These are phyloP conservation scores for Pluteus cervinus DNA, from an alignment of 768 basidiomycete species.

Conservation along the genomic window DNA sequence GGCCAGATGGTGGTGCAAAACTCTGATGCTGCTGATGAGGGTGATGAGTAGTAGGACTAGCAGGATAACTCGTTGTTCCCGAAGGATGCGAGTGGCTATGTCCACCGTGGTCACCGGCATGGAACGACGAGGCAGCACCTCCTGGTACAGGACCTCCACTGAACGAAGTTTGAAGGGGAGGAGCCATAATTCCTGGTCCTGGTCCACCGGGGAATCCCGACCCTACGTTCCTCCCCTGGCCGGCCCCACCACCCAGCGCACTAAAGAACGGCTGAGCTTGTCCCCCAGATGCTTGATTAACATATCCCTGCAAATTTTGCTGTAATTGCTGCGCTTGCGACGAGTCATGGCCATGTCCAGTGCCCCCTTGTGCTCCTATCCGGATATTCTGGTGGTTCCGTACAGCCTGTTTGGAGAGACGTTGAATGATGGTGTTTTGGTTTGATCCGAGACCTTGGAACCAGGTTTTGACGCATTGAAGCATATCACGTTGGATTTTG, in stretches of 20 bases:
- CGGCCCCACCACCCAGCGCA: constrained; percentile 6
- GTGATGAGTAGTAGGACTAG: constrained; percentile 1
- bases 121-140: too few species aligned
- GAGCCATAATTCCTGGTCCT: too few species aligned
- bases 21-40: constrained; percentile 12
- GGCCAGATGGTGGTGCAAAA: constrained; percentile 22
- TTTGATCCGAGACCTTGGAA: constrained; percentile 41
- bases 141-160: too few species aligned
- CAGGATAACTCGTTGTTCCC: too few species aligned
- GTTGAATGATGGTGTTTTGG: constrained; percentile 43
- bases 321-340: constrained; percentile 46
- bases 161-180: too few species aligned
- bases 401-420: constrained; percentile 61
- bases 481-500: constrained; percentile 70
- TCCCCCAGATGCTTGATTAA: constrained; percentile 39
- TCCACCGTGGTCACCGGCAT: too few species aligned
- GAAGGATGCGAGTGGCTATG: too few species aligned
- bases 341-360: constrained; percentile 37
- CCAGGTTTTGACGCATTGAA: constrained; percentile 63
- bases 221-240: too few species aligned
- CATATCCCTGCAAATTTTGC: constrained; percentile 39
- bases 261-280: constrained; percentile 26
- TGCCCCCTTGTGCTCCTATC: constrained; percentile 43
- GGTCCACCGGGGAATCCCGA: too few species aligned
- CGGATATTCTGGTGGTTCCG: constrained; percentile 71